Evolutionary conservation across 257 asterid genomes (phyloP), one percentile per base, ranked within the genome.

Genomic region (Linderniella brevidens): DNA sequence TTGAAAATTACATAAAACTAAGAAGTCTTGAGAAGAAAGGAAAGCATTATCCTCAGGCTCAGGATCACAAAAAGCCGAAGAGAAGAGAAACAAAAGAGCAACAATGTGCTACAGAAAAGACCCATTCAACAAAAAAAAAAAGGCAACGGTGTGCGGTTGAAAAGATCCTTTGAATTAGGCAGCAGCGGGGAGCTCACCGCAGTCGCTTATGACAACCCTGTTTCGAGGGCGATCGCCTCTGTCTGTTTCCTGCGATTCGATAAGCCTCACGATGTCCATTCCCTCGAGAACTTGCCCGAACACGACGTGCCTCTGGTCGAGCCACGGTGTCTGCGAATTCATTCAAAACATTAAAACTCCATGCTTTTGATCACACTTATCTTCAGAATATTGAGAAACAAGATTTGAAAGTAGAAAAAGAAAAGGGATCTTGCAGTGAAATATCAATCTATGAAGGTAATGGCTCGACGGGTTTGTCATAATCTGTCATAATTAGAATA

Each of bases 221-320:
- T 68, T 69, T 47, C 19, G 45, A 20, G 98, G 98, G 15, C 92
- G 87, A 55, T 88, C 98, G 37, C 95, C 98, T 67, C 98, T 69
- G 68, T 84, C 98, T 0, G 98, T 84, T 42, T 76, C 85, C 64
- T 74, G 92, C 3, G 80, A 69, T 48, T 88, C 98, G 11, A 88
- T 67, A 60, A 62, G 42, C 67, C 55, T 74, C 14, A 88, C 92
- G 15, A 80, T 35, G 40, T 88, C 95, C 94, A 88, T 72, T 54
- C 98, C 98, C 60, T 88, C 95, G 60, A 88, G 43, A 45, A 88
- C 95, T 72, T 88, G 98, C 68, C 98, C 98, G 36, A 88, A 88
- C 54, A 88, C 98, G 17, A 84, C 95, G 46, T 88, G 98, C 67
- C 67, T 78, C 58, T 64, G 42, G 62, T 88, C 98, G 60, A 88